phyloP scores from a whole-genome alignment of 805 yeast genomes.

The Pichia californica region DNA sequence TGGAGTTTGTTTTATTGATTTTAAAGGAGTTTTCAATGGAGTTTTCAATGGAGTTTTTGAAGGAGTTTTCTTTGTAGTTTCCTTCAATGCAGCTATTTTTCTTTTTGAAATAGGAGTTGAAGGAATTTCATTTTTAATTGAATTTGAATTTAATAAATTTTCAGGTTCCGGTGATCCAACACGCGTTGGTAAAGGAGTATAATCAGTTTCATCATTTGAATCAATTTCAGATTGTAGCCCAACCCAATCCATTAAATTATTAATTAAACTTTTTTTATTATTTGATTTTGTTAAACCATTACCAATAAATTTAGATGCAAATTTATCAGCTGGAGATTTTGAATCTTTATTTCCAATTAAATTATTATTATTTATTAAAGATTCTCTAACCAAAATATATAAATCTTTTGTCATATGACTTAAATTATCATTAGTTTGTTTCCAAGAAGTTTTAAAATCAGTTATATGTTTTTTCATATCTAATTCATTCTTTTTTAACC shows the following conservation, averaged over 20 bases:
- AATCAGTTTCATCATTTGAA: slow-evolving; percentile 11
- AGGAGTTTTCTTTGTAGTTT: slow-evolving; percentile 4
- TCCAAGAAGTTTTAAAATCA: slow-evolving; percentile 83
- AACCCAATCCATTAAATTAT: slow-evolving; percentile 32
- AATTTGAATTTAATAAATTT: too few species aligned
- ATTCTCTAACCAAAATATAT: slow-evolving; percentile 79
- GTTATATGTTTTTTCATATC: slow-evolving; percentile 86
- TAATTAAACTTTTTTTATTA: slow-evolving; percentile 25
- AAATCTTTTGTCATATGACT: slow-evolving; percentile 75
- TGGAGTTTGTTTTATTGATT: background rate
- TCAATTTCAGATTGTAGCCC: slow-evolving; percentile 25
- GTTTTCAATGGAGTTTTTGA: background rate
- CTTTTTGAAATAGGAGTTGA: slow-evolving; percentile 1
- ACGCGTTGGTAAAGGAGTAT: background rate
- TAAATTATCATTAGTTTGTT: slow-evolving; percentile 59
- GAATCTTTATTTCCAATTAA: slow-evolving; percentile 4
- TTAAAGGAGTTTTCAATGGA: background rate
- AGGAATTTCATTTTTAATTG: background rate
- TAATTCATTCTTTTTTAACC: slow-evolving; percentile 95
- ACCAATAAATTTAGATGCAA: slow-evolving; percentile 58
- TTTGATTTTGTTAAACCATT: slow-evolving; percentile 33
- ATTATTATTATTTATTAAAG: slow-evolving; percentile 30
- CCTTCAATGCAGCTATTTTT: background rate
- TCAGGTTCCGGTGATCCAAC: background rate
- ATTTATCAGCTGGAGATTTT: slow-evolving; percentile 57